phyloP scores from a whole-genome alignment of 345 rosid genomes.

The Raphanus raphanistrum region DNA sequence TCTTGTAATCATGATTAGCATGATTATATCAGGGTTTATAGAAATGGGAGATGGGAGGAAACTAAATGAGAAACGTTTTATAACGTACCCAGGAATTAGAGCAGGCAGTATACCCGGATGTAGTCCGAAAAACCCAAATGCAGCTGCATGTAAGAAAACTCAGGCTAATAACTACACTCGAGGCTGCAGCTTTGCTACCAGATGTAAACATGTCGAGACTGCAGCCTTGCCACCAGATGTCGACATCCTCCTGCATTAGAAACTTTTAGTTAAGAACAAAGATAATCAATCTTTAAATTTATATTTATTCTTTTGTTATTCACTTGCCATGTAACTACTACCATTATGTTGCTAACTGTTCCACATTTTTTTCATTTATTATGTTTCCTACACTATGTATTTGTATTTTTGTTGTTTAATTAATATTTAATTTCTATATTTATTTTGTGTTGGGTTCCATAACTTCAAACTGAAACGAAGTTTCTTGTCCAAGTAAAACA shows the following conservation, averaged over 20 bases:
- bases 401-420: no score
- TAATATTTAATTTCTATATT: no score
- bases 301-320: not conserved
- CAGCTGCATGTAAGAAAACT: not conserved
- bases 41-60: not conserved
- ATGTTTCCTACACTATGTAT: not conserved
- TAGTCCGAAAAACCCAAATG: not conserved
- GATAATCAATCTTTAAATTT: not conserved
- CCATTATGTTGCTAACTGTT: not conserved
- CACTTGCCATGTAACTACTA: not conserved
- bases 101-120: not conserved
- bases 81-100: not conserved
- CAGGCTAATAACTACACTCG: not conserved
- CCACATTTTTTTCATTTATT: no score
- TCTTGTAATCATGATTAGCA: not conserved
- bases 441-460: not conserved
- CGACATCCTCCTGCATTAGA: not conserved
- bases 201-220: no score
- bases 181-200: not conserved
- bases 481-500: not conserved
- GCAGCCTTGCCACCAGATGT: not conserved
- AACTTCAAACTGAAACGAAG: not conserved
- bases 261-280: not conserved
- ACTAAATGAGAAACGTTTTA: not conserved
- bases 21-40: not conserved